Base-by-base conservation (phyloP, 805 yeast genomes). In the Candida morakotiae region DNA sequence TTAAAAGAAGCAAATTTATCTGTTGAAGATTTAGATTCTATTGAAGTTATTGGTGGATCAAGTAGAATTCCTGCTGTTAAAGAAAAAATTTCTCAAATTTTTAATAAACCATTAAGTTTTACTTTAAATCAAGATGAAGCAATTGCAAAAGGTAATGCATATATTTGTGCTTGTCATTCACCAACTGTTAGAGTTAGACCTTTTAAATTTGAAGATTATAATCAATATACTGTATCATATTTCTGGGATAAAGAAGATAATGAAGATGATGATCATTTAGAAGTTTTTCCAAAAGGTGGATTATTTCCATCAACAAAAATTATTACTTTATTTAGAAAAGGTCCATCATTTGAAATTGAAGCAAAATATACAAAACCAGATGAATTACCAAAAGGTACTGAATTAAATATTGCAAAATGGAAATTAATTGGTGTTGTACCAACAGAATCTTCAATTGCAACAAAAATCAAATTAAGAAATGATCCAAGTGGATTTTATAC, bases 41-140 rank as follows among this genome's bases (percentile, higher is more conserved):
- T 93, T 51, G 99, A 93, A 73, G 81, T 93, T 43, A 83, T 93
- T 60, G 99, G 99, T 72, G 99, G 99, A 53, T 85, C 95, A 63
- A 86, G 97, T 52, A 88, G 99, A 77, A 95, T 93, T 49, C 99
- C 99, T 62, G 70, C 85, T 39, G 73, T 93, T 62, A 93, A 93
- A 77, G 77, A 81, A 52, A 83, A 77, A 58, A 75, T 93, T 52
- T 52, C 83, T 52, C 85, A 82, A 59, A 73, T 85, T 48, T 87
- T 93, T 62, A 86, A 86, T 63, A 85, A 85, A 71, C 82, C 72
- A 54, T 74, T 93, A 60, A 86, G 96, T 28, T 84, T 85, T 74
- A 94, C 98, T 52, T 79, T 94, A 69, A 93, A 93, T 78, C 97
- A 89, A 73, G 99, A 93, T 62, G 99, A 93, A 77, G 96, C 98